phyloP scores from a whole-genome alignment of 768 basidiomycete species.

The Lactarius tabidus region DNA sequence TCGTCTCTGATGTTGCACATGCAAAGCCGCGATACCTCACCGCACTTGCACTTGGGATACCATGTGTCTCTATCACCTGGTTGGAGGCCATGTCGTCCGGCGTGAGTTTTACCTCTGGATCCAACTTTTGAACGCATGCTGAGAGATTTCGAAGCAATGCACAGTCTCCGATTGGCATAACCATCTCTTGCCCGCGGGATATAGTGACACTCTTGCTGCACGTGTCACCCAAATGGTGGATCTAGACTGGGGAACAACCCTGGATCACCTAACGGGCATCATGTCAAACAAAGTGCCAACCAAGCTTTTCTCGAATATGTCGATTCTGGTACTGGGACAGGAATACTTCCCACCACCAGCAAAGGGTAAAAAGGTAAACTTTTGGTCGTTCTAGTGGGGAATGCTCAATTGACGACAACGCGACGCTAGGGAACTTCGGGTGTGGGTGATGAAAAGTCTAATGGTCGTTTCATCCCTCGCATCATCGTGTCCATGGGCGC shows the following conservation, averaged over 20 bases:
- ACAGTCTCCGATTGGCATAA: constrained; percentile 52
- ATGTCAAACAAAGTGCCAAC: constrained; percentile 52
- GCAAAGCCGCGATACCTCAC: constrained; percentile 78
- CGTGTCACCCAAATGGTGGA: constrained; percentile 48
- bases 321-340: constrained; percentile 56
- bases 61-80: constrained; percentile 66
- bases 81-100: constrained; percentile 38
- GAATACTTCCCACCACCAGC: constrained; percentile 50
- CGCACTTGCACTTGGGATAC: constrained; percentile 82
- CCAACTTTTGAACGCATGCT: not conserved
- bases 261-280: constrained; percentile 54
- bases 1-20: constrained; percentile 60
- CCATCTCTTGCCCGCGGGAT: constrained; percentile 55
- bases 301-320: constrained; percentile 52
- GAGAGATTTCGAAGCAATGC: constrained; percentile 5
- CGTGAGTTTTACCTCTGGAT: constrained; percentile 24
- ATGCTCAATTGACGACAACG: constrained; percentile 18
- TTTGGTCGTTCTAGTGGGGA: not conserved
- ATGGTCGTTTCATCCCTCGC: constrained; percentile 47
- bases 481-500: constrained; percentile 82
- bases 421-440: constrained; percentile 7
- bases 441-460: constrained; percentile 21
- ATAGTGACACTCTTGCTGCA: constrained; percentile 38
- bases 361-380: constrained; percentile 36
- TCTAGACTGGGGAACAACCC: constrained; percentile 45